These are phyloP conservation scores for Annulohypoxylon moriforme DNA, from an alignment of 495 filamentous ascomycete species.

Conservation along the genomic window DNA sequence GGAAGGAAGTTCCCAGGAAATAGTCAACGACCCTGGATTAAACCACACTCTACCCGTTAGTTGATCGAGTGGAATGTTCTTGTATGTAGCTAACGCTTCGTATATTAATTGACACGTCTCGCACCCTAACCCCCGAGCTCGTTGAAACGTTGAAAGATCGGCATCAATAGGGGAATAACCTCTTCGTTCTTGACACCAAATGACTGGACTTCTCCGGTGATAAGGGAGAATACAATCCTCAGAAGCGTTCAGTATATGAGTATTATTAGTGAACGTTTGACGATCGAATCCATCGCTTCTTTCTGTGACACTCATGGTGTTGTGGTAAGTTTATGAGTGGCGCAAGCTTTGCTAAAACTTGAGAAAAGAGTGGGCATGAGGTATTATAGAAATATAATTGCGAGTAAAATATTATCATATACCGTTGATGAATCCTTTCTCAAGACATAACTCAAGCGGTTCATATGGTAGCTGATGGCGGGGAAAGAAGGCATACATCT, in stretches of 20 bases:
- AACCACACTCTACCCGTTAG: neutral
- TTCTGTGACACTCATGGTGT: neutral
- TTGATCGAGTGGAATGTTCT: neutral
- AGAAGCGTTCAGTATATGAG: neutral
- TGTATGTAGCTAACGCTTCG: neutral
- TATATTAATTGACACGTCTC: neutral
- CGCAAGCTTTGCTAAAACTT: too few relatives aligned
- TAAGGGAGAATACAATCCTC: neutral
- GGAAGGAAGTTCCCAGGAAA: neutral
- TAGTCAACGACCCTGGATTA: neutral
- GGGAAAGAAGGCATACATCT: too few relatives aligned
- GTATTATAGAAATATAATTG: too few relatives aligned
- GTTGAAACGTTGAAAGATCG: neutral
- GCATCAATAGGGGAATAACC: neutral
- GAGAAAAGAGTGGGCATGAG: too few relatives aligned
- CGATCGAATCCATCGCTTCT: neutral
- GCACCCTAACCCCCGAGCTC: neutral
- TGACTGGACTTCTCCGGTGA: neutral
- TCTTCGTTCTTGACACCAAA: neutral
- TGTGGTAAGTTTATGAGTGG: too few relatives aligned
- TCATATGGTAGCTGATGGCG: too few relatives aligned
- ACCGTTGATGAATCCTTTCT: too few relatives aligned
- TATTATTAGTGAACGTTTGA: neutral
- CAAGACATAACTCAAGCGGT: too few relatives aligned
- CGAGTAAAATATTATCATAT: too few relatives aligned